phyloP scores from a whole-genome alignment of 108 stramenopile genomes.

The Pseudonitzschia delicatissima region DNA sequence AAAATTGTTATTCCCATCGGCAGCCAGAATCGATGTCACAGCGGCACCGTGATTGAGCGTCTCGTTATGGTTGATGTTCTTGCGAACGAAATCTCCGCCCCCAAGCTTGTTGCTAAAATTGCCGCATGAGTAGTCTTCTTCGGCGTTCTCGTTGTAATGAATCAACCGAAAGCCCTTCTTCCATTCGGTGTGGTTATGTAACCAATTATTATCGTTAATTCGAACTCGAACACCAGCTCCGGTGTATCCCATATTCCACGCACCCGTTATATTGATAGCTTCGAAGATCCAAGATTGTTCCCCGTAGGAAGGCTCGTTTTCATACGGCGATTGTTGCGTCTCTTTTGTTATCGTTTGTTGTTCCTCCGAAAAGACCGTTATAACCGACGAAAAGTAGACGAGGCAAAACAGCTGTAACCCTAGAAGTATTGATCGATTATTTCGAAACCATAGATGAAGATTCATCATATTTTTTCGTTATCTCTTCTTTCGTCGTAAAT shows the following conservation, averaged over 20 bases:
- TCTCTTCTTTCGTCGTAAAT: too few relatives aligned
- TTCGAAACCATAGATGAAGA: too few relatives aligned
- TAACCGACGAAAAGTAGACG: too few relatives aligned
- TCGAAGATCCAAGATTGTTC: constrained; percentile 15
- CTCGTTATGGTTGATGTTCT: neutral
- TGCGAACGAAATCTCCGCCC: neutral
- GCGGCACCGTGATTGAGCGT: constrained; percentile 10
- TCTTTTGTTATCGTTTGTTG: too few relatives aligned
- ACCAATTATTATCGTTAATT: constrained; percentile 13
- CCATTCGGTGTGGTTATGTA: constrained; percentile 1
- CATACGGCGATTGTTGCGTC: too few relatives aligned
- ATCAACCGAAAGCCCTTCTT: neutral
- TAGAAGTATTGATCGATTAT: too few relatives aligned
- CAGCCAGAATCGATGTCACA: constrained; percentile 7
- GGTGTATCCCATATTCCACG: constrained; percentile 17
- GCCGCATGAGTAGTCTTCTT: neutral
- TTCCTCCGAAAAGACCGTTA: too few relatives aligned
- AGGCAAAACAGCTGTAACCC: too few relatives aligned
- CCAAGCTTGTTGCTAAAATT: neutral
- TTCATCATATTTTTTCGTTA: too few relatives aligned
- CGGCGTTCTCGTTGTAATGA: neutral
- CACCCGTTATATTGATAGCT: constrained; percentile 3
- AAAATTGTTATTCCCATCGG: constrained; percentile 8
- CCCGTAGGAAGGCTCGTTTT: constrained; percentile 14
- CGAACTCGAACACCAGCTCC: constrained; percentile 14